Base-by-base conservation (phyloP, 768 basidiomycete genomes). In the Leccinum boreale region DNA sequence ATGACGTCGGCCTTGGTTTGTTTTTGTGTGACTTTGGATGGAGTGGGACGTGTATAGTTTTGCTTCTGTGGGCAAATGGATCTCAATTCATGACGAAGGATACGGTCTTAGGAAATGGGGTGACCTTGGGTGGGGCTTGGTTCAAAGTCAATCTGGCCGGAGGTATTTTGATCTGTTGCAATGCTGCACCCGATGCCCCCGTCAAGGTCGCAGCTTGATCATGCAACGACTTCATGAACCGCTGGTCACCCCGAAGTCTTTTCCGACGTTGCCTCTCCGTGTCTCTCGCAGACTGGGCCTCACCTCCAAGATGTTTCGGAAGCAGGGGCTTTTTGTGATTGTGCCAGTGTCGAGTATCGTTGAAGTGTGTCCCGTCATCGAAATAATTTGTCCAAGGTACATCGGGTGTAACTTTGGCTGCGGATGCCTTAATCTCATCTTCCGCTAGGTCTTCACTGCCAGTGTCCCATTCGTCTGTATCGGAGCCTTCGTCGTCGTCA, bases 331-430 rank as follows among this genome's bases (percentile, higher is more conserved):
- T 79, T 44, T 69, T 67, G 53, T 73, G 68, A 54, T 78, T 81
- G 61, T 87, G 86, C 87, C 87, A 87, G 63, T 86, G 86, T 17
- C 68, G 74, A 0, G 75, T 77, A 60, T 87, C 87, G 5, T 70
- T 65, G 67, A 82, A 84, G 9, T 74, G 62, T 6, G 58, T 61
- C 2, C 73, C 75, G 62, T 81, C 79, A 48, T 78, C 74, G 48
- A 80, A 70, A 49, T 69, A 71, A 28, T 50, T 55, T 3, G 62
- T 56, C 7, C 29, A 29, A 24, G 51, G 44, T 8, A 45, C 48
- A 28, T 58, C 57, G 0, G 29, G 2, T 0, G 11, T 6, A 8
- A 4, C 1, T 36, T 52, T 39, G 17, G 9, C 9, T 44, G 9
- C 1, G 21, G 39, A 39, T 31, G 36, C 15, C n/a, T 4, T 15